Conservation (phyloP, 78 protist species). For the Diacronema lutheri region DNA sequence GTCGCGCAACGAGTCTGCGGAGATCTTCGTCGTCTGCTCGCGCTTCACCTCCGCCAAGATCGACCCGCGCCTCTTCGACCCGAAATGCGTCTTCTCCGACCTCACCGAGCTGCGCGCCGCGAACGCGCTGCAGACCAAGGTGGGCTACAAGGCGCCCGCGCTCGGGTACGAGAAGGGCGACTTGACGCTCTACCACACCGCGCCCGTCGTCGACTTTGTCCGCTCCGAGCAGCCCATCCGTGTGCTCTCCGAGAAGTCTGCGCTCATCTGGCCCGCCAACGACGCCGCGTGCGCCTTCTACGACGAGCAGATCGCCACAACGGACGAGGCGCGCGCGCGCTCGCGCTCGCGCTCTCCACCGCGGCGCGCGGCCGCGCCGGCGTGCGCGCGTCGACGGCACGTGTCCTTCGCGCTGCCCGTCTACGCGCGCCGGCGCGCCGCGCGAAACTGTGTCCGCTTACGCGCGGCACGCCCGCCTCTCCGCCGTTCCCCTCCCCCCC, state of each 20-base stretch:
- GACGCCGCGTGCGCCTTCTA: no score
- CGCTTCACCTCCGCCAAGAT: neutral
- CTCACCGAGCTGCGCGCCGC: neutral
- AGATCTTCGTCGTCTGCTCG: conserved; percentile 96
- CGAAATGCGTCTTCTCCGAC: conserved; percentile 71
- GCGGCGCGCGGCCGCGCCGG: no score
- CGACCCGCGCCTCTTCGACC: conserved; percentile 70
- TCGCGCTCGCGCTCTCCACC: no score
- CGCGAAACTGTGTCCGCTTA: no score
- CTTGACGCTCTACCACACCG: neutral
- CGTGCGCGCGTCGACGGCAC: no score
- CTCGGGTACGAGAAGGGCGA: neutral
- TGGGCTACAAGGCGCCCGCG: neutral
- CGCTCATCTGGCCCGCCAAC: neutral
- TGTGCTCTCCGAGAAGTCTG: conserved; percentile 8
- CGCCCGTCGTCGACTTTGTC: neutral
- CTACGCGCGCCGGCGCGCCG: no score
- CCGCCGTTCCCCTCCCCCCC: no score
- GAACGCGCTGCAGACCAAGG: neutral
- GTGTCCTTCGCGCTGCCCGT: no score
- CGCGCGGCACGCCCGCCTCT: no score
- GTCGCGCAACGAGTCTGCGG: conserved; percentile 90
- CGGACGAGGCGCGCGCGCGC: no score
- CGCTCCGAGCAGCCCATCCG: neutral
- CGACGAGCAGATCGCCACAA: no score